A percentile compares a stretch with the other conserved stretches of the same genome.
These are phyloP conservation scores for Platanthera zijinensis DNA, from an alignment of 106 monocot species.

Conservation along the genomic window DNA sequence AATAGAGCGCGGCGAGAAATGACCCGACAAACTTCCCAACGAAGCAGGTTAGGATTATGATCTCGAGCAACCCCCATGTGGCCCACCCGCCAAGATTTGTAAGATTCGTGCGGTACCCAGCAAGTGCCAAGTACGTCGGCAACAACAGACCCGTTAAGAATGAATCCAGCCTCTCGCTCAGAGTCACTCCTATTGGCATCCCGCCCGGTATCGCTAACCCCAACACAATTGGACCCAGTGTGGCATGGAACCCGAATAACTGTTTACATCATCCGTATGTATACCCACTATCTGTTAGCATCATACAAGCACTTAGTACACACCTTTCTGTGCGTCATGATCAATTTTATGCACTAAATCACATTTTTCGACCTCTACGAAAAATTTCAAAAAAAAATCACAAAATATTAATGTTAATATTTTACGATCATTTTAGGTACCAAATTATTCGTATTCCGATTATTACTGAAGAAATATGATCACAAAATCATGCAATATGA, in stretches of 20 bases:
- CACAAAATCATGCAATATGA: too few species aligned
- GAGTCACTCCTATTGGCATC: slow-evolving; percentile 62
- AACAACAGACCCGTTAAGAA: slow-evolving; percentile 28
- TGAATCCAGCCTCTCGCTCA: slow-evolving; percentile 46
- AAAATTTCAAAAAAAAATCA: too few species aligned
- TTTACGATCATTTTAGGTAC: too few species aligned
- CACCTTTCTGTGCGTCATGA: too few species aligned
- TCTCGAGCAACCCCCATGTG: slow-evolving; percentile 16
- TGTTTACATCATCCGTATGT: background rate
- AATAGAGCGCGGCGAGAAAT: slow-evolving; percentile 13
- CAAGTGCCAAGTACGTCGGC: slow-evolving; percentile 36
- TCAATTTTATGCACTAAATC: too few species aligned
- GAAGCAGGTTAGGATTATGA: slow-evolving; percentile 26
- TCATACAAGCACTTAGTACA: too few species aligned
- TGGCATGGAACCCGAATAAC: slow-evolving; percentile 26
- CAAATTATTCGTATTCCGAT: too few species aligned
- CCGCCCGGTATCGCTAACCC: slow-evolving; percentile 64
- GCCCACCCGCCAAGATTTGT: background rate
- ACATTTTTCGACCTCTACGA: too few species aligned
- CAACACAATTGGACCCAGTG: slow-evolving; percentile 39
- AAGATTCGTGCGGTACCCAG: slow-evolving; percentile 33
- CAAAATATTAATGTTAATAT: too few species aligned
- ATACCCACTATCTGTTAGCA: too few species aligned
- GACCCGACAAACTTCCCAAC: slow-evolving; percentile 33
- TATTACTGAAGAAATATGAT: too few species aligned